Conservation (phyloP, 2,329 filamentous ascomycete species). For the Exophiala sp. region DNA sequence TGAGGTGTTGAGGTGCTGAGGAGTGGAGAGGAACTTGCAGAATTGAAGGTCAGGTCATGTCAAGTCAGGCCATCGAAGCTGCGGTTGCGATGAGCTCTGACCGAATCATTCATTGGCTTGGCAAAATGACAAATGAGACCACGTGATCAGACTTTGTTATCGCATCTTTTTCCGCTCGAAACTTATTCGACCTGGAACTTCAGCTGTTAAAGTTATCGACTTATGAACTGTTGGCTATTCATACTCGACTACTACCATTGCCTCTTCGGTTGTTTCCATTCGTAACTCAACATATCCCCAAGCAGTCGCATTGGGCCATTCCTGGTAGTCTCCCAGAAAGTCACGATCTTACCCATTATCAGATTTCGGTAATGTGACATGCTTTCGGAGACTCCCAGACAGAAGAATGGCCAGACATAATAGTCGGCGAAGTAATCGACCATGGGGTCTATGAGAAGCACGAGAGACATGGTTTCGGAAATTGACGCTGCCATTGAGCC, state of each 20-base stretch:
- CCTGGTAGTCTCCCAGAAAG: slow-evolving; percentile 27
- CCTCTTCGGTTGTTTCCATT: too few species aligned
- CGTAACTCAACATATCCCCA: slow-evolving; percentile 19
- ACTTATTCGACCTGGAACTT: too few species aligned
- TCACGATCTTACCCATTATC: slow-evolving; percentile 21
- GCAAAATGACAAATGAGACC: too few species aligned
- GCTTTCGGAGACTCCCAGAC: slow-evolving; percentile 21
- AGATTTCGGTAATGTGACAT: slow-evolving; percentile 9
- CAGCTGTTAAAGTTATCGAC: too few species aligned
- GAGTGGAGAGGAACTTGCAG: slow-evolving; percentile 16
- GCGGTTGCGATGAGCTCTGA: neutral
- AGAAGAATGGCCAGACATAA: slow-evolving; percentile 30
- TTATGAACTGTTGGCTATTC: too few species aligned
- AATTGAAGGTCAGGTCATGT: neutral
- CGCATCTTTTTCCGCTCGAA: too few species aligned
- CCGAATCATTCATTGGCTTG: too few species aligned
- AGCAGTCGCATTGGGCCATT: slow-evolving; percentile 29
- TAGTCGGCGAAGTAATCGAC: slow-evolving; percentile 31
- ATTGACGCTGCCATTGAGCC: slow-evolving; percentile 6
- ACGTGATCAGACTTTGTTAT: too few species aligned
- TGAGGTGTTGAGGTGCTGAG: neutral
- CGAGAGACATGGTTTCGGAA: slow-evolving; percentile 16
- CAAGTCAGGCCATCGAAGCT: neutral
- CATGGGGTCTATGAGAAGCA: slow-evolving; percentile 20
- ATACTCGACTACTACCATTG: too few species aligned